Conservation (phyloP, 306 rosid species). For the Sesbania bispinosa region DNA sequence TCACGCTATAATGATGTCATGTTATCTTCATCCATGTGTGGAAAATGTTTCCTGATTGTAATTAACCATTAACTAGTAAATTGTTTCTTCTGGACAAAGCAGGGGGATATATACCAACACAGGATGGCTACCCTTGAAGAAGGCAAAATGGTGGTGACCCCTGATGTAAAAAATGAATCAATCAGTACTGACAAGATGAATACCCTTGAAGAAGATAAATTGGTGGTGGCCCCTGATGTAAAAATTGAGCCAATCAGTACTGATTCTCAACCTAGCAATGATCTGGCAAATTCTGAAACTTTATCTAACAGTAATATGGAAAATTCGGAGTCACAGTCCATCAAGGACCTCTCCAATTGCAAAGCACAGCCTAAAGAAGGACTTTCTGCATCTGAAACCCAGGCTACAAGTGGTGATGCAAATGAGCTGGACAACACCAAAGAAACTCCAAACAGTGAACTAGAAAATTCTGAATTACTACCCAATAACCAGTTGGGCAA, state of each 20-base stretch:
- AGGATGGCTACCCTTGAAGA: conserved; percentile 48
- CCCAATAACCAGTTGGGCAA: not conserved
- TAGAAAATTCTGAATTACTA: conserved; percentile 8
- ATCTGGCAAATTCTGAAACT: conserved; percentile 10
- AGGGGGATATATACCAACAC: conserved; percentile 35
- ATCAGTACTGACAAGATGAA: conserved; percentile 4
- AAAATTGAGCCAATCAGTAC: not conserved
- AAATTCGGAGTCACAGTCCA: conserved; percentile 3
- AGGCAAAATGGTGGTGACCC: conserved; percentile 31
- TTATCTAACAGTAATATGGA: conserved; percentile 7
- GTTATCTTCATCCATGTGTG: not conserved
- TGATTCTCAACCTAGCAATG: conserved; percentile 17
- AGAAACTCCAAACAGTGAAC: not conserved
- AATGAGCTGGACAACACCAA: not conserved
- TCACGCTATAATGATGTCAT: not conserved
- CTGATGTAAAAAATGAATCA: conserved; percentile 13
- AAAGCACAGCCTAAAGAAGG: conserved; percentile 7
- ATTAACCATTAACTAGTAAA: not conserved
- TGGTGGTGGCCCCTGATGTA: not conserved
- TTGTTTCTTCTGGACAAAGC: conserved; percentile 20
- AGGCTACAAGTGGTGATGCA: conserved; percentile 1
- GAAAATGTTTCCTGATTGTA: not conserved
- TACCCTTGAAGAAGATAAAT: conserved; percentile 40
- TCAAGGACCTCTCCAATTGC: conserved; percentile 14
- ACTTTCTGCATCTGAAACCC: conserved; percentile 14